Conservation (phyloP, 257 asterid genomes). For the Galeopsis tetrahit region DNA sequence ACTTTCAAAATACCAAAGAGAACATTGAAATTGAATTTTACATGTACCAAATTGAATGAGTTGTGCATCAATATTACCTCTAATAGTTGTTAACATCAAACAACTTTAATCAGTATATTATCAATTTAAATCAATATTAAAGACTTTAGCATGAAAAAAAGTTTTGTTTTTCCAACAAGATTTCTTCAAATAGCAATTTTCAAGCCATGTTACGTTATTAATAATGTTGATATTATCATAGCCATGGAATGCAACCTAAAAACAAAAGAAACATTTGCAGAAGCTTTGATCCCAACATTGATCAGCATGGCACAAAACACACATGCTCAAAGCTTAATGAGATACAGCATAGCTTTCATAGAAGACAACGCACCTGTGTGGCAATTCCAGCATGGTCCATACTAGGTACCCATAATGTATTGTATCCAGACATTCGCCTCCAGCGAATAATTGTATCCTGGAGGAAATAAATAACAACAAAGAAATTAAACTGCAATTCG, state of each 20-base stretch:
- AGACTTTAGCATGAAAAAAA: not conserved
- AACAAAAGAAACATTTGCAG: not conserved
- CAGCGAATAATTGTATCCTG: constrained; percentile 97
- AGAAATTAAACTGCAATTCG: constrained; percentile 17
- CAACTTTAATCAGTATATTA: not conserved
- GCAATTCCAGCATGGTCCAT: constrained; percentile 99
- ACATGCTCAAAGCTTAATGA: constrained; percentile 1
- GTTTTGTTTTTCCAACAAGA: not conserved
- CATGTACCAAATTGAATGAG: not conserved
- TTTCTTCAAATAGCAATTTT: not conserved
- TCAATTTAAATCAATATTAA: constrained; percentile 10
- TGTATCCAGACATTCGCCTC: constrained; percentile 97
- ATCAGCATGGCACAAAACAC: not conserved
- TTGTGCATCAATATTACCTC: not conserved
- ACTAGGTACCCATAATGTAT: constrained; percentile 93
- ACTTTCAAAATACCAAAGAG: constrained; percentile 3
- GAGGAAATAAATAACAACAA: constrained; percentile 27
- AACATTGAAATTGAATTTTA: not conserved
- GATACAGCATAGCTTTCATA: not conserved
- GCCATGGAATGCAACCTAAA: not conserved
- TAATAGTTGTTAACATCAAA: constrained; percentile 6
- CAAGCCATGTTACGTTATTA: constrained; percentile 19
- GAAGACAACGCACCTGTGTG: constrained; percentile 63
- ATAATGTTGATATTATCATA: not conserved
- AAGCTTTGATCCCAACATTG: not conserved